These are phyloP conservation scores for Chionographis japonica DNA, from an alignment of 106 monocot species.

Conservation along the genomic window DNA sequence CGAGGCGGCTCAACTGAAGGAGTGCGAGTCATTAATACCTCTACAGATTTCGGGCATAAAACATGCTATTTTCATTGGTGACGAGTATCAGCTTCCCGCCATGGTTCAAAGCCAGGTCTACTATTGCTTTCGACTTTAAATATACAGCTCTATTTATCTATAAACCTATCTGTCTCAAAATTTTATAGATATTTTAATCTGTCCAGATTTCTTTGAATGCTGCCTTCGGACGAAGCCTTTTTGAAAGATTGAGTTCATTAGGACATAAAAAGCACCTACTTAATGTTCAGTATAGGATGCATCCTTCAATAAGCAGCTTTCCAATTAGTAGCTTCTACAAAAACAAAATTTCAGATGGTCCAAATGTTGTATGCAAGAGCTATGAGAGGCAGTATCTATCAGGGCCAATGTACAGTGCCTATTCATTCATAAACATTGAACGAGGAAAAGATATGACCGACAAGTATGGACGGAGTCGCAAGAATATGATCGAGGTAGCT, in stretches of 20 bases:
- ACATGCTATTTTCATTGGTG: constrained; percentile 33
- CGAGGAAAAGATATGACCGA: constrained; percentile 21
- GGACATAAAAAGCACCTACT: constrained; percentile 19
- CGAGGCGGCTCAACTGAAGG: constrained; percentile 45
- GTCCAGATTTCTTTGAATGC: constrained; percentile 10
- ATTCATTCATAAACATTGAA: constrained; percentile 39
- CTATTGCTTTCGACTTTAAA: neutral
- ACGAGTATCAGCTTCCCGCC: constrained; percentile 30
- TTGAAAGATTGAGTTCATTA: constrained; percentile 16
- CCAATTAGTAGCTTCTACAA: constrained; percentile 30
- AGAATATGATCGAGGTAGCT: constrained; percentile 39
- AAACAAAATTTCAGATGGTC: constrained; percentile 22
- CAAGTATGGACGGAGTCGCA: constrained; percentile 15
- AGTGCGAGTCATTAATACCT: constrained; percentile 36
- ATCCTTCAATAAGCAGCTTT: constrained; percentile 27
- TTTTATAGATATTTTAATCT: neutral
- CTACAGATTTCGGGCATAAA: constrained; percentile 18
- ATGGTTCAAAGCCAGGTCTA: constrained; percentile 28
- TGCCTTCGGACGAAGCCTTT: constrained; percentile 20
- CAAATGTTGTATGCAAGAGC: constrained; percentile 19
- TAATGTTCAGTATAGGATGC: constrained; percentile 37
- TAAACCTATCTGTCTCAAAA: too few species aligned
- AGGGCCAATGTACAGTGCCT: constrained; percentile 29
- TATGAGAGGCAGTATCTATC: constrained; percentile 9
- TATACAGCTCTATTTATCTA: neutral